Evolutionary conservation across 345 rosid species (phyloP).

Genomic region (Clarkia xantiana): DNA sequence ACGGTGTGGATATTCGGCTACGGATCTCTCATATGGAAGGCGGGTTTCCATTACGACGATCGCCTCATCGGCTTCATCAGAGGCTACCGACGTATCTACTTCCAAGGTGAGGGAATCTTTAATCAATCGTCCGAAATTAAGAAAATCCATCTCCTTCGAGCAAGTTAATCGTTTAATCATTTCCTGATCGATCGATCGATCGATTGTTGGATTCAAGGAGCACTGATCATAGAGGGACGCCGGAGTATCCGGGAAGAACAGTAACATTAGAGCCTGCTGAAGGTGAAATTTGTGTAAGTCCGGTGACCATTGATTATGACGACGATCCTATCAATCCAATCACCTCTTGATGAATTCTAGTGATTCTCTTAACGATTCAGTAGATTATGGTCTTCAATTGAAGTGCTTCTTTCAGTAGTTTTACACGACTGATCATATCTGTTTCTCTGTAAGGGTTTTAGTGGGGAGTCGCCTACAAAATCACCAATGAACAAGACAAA

Average conservation of each 20-base stretch:
- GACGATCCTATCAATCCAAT: no score
- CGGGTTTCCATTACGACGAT: slow-evolving; percentile 57
- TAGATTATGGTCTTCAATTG: no score
- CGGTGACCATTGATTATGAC: no score
- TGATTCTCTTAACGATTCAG: no score
- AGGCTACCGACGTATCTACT: slow-evolving; percentile 67
- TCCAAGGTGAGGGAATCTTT: no score
- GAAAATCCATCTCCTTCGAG: no score
- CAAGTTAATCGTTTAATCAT: no score
- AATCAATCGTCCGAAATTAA: no score
- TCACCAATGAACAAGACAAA: slow-evolving; percentile 58
- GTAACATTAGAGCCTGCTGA: slow-evolving; percentile 63
- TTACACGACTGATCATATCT: no score
- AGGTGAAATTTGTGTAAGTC: slow-evolving; percentile 66
- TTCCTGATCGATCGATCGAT: not conserved
- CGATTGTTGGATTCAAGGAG: slow-evolving; percentile 37
- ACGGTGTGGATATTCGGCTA: slow-evolving; percentile 86
- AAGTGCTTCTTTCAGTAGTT: no score
- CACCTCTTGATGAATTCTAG: no score
- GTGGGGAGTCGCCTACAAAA: slow-evolving; percentile 94
- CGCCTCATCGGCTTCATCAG: slow-evolving; percentile 70
- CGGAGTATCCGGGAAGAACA: slow-evolving; percentile 70
- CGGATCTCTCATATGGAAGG: slow-evolving; percentile 79
- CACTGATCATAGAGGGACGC: slow-evolving; percentile 89
- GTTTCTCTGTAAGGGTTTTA: slow-evolving; percentile 21